Conservation (phyloP, 192 early-diverging fungal species). For the Lunasporangiospora selenospora region DNA sequence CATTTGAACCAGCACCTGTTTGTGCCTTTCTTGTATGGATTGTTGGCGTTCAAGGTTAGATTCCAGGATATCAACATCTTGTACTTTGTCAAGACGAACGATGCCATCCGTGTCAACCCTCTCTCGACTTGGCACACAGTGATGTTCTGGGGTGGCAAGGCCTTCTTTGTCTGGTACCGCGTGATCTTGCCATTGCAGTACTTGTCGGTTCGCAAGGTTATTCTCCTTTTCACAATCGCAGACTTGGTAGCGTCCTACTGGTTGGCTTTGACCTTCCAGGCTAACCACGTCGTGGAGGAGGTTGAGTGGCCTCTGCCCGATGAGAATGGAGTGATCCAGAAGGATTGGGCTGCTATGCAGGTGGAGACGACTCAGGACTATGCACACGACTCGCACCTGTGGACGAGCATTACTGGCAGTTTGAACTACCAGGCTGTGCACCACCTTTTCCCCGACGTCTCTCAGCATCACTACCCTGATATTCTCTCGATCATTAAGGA, state of each 20-base stretch:
- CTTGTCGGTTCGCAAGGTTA: conserved; percentile 35
- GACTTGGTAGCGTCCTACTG: conserved; percentile 58
- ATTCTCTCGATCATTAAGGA: conserved; percentile 55
- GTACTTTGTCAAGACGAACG: conserved; percentile 56
- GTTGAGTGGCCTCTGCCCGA: conserved; percentile 63
- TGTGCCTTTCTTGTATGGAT: conserved; percentile 59
- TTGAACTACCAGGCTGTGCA: conserved; percentile 62
- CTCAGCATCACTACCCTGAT: conserved; percentile 59
- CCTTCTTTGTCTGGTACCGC: conserved; percentile 59
- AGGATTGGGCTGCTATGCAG: conserved; percentile 65
- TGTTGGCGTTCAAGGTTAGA: conserved; percentile 59
- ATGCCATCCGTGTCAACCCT: conserved; percentile 58
- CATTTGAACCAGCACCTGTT: conserved; percentile 59
- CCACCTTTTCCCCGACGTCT: conserved; percentile 58
- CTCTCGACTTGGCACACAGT: conserved; percentile 51
- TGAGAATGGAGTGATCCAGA: conserved; percentile 49
- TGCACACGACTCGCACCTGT: conserved; percentile 57
- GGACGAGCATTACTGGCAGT: conserved; percentile 56
- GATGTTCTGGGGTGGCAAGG: conserved; percentile 65
- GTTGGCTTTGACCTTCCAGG: conserved; percentile 64
- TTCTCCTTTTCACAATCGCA: conserved; percentile 52
- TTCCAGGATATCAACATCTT: conserved; percentile 58
- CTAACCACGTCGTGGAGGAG: conserved; percentile 65
- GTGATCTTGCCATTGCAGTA: conserved; percentile 51
- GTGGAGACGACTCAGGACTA: conserved; percentile 60